Evolutionary conservation across 2,329 filamentous ascomycete species (phyloP).

Genomic region (Pleomassaria siparia): DNA sequence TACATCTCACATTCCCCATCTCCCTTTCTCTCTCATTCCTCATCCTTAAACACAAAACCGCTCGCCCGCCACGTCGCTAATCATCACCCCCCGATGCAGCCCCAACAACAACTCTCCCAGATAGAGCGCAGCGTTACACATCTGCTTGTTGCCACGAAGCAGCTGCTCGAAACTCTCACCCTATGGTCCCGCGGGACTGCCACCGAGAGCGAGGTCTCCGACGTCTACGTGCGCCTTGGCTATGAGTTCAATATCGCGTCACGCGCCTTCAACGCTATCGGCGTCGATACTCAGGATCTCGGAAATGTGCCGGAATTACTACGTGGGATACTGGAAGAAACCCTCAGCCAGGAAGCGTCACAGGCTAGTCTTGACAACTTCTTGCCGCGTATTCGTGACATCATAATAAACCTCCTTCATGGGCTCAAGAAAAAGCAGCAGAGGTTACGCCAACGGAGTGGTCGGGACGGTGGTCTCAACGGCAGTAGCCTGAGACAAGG

Average conservation of each 20-base stretch:
- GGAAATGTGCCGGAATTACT: slow-evolving; percentile 93
- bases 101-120: slow-evolving; percentile 80
- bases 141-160: slow-evolving; percentile 94
- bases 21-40: slow-evolving; percentile 5
- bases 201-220: slow-evolving; percentile 92
- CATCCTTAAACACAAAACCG: slow-evolving; percentile 2
- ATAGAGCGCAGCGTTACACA: slow-evolving; percentile 98
- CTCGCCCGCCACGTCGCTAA: slow-evolving; percentile 17
- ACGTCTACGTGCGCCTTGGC: slow-evolving; percentile 94
- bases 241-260: slow-evolving; percentile 99
- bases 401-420: slow-evolving; percentile 96
- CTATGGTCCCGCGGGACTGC: slow-evolving; percentile 95
- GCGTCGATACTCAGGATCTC: slow-evolving; percentile 90
- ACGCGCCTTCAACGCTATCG: slow-evolving; percentile 93
- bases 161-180: slow-evolving; percentile 93
- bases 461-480: slow-evolving; percentile 49
- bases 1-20: background rate
- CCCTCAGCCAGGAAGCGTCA: slow-evolving; percentile 93
- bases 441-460: slow-evolving; percentile 66
- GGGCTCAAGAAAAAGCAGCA: slow-evolving; percentile 97
- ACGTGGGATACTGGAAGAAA: slow-evolving; percentile 89
- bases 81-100: slow-evolving; percentile 48
- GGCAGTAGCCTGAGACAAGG: slow-evolving; percentile 43
- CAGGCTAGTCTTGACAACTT: slow-evolving; percentile 92
- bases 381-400: slow-evolving; percentile 90